Conservation (phyloP, 1,284 basidiomycete genomes). For the Ganoderma resinaceum region DNA sequence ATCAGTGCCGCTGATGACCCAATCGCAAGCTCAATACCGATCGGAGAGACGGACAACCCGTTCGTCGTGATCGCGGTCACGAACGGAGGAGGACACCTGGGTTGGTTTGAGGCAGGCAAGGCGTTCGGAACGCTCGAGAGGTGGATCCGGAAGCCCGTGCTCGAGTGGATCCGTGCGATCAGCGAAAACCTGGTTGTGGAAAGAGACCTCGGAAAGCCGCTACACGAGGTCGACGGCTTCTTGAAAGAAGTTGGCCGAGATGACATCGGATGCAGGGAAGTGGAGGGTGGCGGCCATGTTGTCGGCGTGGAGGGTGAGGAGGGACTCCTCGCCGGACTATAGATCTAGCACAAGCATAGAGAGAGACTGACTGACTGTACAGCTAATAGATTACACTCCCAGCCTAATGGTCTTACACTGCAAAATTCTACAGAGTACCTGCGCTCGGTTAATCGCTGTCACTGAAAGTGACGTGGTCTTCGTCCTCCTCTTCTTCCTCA, state of each 20-base stretch:
- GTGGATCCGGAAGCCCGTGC: conserved; percentile 77
- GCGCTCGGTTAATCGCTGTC: conserved; percentile 72
- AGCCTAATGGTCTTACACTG: conserved; percentile 24
- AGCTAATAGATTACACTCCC: conserved; percentile 29
- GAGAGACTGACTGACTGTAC: neutral
- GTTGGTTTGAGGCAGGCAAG: conserved; percentile 84
- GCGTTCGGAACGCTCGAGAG: conserved; percentile 55
- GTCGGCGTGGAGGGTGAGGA: conserved; percentile 45
- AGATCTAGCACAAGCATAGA: conserved; percentile 25
- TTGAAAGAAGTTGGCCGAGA: conserved; percentile 61
- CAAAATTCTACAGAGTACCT: conserved; percentile 25
- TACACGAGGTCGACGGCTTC: conserved; percentile 61
- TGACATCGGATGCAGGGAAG: conserved; percentile 55
- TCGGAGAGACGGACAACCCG: conserved; percentile 62
- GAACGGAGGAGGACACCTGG: conserved; percentile 88
- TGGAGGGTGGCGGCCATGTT: conserved; percentile 47
- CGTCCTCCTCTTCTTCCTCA: conserved; percentile 68
- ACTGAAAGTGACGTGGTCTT: conserved; percentile 73
- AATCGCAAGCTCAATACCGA: conserved; percentile 72
- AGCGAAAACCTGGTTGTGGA: conserved; percentile 58
- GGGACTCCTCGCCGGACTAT: conserved; percentile 52
- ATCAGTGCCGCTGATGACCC: conserved; percentile 95
- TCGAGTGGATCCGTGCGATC: conserved; percentile 76
- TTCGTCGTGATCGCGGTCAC: conserved; percentile 82
- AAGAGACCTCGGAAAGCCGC: conserved; percentile 41